Conservation (phyloP, 352 stramenopile species). For the Globisporangium middletonii region DNA sequence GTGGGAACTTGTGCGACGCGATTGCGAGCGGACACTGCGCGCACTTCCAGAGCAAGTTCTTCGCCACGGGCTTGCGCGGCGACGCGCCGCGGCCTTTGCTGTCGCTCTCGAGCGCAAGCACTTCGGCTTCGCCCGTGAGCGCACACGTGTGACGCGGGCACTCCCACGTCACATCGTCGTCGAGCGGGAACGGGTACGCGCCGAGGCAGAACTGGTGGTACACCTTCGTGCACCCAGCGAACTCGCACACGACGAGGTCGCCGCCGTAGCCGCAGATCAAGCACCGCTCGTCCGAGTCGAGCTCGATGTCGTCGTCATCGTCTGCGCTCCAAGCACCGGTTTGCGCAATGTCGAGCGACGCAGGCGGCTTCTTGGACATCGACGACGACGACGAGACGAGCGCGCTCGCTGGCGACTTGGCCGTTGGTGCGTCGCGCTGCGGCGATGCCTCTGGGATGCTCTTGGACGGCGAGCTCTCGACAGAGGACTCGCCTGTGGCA, state of each 20-base stretch:
- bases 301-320: slow-evolving; percentile 28
- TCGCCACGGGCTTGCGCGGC: slow-evolving; percentile 39
- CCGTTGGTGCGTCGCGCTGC: slow-evolving; percentile 20
- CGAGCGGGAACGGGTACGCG: slow-evolving; percentile 68
- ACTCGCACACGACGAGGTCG: slow-evolving; percentile 82
- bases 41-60: slow-evolving; percentile 81
- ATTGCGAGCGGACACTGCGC: slow-evolving; percentile 65
- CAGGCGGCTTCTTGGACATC: slow-evolving; percentile 20
- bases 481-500: slow-evolving; percentile 29
- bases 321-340: slow-evolving; percentile 23
- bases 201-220: slow-evolving; percentile 86
- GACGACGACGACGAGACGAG: slow-evolving; percentile 10
- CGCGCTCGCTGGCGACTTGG: neutral
- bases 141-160: slow-evolving; percentile 77
- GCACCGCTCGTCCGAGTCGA: slow-evolving; percentile 74
- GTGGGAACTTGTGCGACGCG: slow-evolving; percentile 44
- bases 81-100: slow-evolving; percentile 39
- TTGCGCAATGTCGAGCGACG: slow-evolving; percentile 32
- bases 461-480: slow-evolving; percentile 30
- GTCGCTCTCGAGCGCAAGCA: slow-evolving; percentile 30
- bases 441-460: slow-evolving; percentile 25
- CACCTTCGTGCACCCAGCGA: slow-evolving; percentile 74
- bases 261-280: slow-evolving; percentile 75
- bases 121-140: slow-evolving; percentile 52
- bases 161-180: slow-evolving; percentile 77